Conservation (phyloP, 2,329 filamentous ascomycete genomes). For the Colletotrichum neosansevieriae region DNA sequence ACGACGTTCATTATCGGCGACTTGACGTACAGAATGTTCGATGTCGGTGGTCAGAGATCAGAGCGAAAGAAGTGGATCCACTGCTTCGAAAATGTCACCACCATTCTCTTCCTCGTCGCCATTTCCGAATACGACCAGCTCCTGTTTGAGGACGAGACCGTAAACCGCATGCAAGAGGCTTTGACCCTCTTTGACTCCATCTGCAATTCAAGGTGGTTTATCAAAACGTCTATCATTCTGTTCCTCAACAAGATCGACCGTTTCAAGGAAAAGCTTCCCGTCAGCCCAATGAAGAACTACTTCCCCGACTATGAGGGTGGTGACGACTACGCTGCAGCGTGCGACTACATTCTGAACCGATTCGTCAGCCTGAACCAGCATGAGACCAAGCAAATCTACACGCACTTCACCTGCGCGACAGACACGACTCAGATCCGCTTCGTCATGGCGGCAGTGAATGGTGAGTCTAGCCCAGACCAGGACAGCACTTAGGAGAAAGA, state of each 20-base stretch:
- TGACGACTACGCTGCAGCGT: slow-evolving; percentile 93
- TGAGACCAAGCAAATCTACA: slow-evolving; percentile 99
- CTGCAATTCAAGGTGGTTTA: slow-evolving; percentile 91
- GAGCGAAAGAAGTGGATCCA: slow-evolving; percentile 99
- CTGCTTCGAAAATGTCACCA: slow-evolving; percentile 98
- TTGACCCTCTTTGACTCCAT: slow-evolving; percentile 89
- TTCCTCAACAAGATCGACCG: slow-evolving; percentile 93
- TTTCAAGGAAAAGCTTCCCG: slow-evolving; percentile 86
- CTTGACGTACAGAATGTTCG: slow-evolving; percentile 96
- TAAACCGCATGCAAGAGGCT: slow-evolving; percentile 94
- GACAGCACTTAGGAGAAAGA: background rate
- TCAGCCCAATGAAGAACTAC: slow-evolving; percentile 89
- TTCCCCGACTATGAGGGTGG: slow-evolving; percentile 95
- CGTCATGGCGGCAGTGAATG: slow-evolving; percentile 99
- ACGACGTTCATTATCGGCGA: slow-evolving; percentile 96
- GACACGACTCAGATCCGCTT: slow-evolving; percentile 99
- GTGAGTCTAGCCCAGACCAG: slow-evolving; percentile 63
- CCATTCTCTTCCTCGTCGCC: slow-evolving; percentile 95
- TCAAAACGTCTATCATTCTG: slow-evolving; percentile 88
- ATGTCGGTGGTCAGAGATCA: slow-evolving; percentile 94
- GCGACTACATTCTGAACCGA: slow-evolving; percentile 98
- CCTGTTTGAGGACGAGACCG: slow-evolving; percentile 94
- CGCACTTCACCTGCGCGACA: slow-evolving; percentile 98
- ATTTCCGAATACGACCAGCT: slow-evolving; percentile 98
- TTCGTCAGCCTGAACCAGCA: slow-evolving; percentile 99